These are phyloP conservation scores for Sanghuangporus sanghuang DNA, from an alignment of 1,284 basidiomycete species.

Conservation along the genomic window DNA sequence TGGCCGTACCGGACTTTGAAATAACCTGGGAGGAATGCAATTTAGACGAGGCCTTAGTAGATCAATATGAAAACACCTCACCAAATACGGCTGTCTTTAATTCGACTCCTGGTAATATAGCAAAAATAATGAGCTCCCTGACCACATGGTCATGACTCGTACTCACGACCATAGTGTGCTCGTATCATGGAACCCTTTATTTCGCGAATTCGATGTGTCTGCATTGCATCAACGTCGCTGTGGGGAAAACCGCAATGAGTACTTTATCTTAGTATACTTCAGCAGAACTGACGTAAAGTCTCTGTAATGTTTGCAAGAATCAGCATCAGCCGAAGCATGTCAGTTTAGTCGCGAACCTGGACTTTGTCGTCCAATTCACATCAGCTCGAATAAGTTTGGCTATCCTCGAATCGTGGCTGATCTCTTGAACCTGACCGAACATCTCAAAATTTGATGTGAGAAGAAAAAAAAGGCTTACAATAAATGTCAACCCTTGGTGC, in stretches of 20 bases:
- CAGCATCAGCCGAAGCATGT: background rate
- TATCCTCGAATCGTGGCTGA: slow-evolving; percentile 75
- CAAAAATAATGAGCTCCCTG: background rate
- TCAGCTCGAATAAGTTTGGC: slow-evolving; percentile 70
- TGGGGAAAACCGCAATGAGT: background rate
- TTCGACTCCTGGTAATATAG: slow-evolving; percentile 47
- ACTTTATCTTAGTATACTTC: background rate
- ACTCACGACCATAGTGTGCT: slow-evolving; percentile 72
- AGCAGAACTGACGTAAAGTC: slow-evolving; percentile 60
- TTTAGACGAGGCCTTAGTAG: slow-evolving; percentile 18
- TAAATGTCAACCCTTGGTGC: slow-evolving; percentile 75
- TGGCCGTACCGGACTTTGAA: slow-evolving; percentile 50
- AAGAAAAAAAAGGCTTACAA: slow-evolving; percentile 38
- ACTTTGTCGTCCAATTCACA: slow-evolving; percentile 82
- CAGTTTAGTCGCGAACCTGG: slow-evolving; percentile 41
- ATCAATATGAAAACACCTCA: slow-evolving; percentile 32
- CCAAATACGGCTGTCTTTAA: slow-evolving; percentile 75
- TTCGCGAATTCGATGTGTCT: slow-evolving; percentile 73
- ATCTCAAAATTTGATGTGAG: background rate
- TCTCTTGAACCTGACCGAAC: slow-evolving; percentile 63
- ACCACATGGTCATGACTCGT: background rate
- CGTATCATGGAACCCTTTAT: slow-evolving; percentile 54
- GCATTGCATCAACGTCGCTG: slow-evolving; percentile 75
- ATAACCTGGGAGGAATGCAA: slow-evolving; percentile 26
- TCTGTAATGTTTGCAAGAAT: slow-evolving; percentile 30